phyloP scores from a whole-genome alignment of 2,329 filamentous ascomycete species.

The Helicocarpus griseus region DNA sequence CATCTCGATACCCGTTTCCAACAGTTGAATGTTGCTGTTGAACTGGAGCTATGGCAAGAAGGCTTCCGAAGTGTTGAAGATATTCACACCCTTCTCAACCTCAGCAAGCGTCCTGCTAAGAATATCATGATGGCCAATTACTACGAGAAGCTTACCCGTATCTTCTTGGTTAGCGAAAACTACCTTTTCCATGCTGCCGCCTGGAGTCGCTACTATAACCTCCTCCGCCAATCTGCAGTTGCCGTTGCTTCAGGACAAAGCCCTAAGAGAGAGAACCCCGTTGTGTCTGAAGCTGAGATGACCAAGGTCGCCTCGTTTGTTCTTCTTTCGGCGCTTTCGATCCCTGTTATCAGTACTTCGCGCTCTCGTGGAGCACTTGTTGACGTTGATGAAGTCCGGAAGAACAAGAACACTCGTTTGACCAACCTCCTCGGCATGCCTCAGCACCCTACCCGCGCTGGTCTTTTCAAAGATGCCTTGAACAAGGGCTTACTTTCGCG shows the following conservation, averaged over 20 bases:
- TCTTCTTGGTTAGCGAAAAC: slow-evolving; percentile 98
- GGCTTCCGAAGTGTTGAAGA: slow-evolving; percentile 99
- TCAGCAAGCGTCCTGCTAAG: slow-evolving; percentile 97
- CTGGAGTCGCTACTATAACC: slow-evolving; percentile 95
- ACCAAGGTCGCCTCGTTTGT: slow-evolving; percentile 94
- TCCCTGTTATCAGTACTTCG: slow-evolving; percentile 97
- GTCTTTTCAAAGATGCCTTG: slow-evolving; percentile 89
- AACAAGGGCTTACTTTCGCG: slow-evolving; percentile 92
- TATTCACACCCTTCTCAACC: slow-evolving; percentile 90
- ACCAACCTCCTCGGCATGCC: slow-evolving; percentile 94
- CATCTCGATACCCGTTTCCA: slow-evolving; percentile 97
- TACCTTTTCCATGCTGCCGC: slow-evolving; percentile 98
- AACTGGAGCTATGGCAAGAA: slow-evolving; percentile 97
- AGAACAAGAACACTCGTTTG: slow-evolving; percentile 97
- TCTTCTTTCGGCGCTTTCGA: slow-evolving; percentile 86
- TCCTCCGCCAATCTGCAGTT: slow-evolving; percentile 81
- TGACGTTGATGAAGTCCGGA: slow-evolving; percentile 91
- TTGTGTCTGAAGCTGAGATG: slow-evolving; percentile 78
- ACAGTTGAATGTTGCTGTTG: slow-evolving; percentile 94
- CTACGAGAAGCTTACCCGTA: slow-evolving; percentile 97
- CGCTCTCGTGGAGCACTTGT: slow-evolving; percentile 91
- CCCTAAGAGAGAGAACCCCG: slow-evolving; percentile 89
- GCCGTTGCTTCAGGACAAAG: slow-evolving; percentile 75
- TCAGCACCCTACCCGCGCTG: slow-evolving; percentile 75
- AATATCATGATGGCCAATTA: slow-evolving; percentile 99